A percentile compares a stretch with the other conserved stretches of the same genome.
Conservation (phyloP, 257 asterid species). For the Solanum acaule region DNA sequence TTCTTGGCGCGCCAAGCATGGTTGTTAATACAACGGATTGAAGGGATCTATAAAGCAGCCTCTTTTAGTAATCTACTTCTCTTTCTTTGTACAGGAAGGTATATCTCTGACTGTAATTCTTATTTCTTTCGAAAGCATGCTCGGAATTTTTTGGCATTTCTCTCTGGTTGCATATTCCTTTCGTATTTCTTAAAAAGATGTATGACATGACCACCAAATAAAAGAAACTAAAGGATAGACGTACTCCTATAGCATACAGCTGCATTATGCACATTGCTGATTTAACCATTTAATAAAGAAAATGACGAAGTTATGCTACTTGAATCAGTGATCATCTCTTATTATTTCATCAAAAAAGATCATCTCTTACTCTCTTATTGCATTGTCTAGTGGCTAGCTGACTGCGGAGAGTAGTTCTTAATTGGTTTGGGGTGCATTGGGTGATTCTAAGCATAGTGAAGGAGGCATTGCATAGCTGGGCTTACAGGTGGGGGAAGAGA, state of each 20-base stretch:
- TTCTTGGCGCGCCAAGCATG: conserved; percentile 70
- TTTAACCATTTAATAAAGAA: not conserved
- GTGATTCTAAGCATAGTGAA: not conserved
- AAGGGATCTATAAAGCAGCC: conserved; percentile 84
- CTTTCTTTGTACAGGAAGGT: conserved; percentile 90
- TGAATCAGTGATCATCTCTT: not conserved
- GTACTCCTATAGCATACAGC: not conserved
- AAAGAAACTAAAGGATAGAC: not conserved
- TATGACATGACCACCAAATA: not conserved
- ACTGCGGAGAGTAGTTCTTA: not conserved
- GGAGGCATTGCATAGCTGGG: not conserved
- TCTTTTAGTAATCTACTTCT: conserved; percentile 77
- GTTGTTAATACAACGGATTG: conserved; percentile 66
- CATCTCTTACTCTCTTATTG: not conserved
- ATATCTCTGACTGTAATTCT: not conserved
- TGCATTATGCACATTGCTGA: not conserved
- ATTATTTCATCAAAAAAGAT: too few species aligned
- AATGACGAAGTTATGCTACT: not conserved
- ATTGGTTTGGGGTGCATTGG: not conserved
- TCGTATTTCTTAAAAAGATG: not conserved
- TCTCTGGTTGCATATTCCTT: not conserved
- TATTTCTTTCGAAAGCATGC: not conserved
- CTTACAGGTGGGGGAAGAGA: not conserved
- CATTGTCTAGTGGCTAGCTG: not conserved
- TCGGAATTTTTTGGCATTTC: not conserved